Conservation (phyloP, 177 flowering plant species). For the Vitis hybrid region DNA sequence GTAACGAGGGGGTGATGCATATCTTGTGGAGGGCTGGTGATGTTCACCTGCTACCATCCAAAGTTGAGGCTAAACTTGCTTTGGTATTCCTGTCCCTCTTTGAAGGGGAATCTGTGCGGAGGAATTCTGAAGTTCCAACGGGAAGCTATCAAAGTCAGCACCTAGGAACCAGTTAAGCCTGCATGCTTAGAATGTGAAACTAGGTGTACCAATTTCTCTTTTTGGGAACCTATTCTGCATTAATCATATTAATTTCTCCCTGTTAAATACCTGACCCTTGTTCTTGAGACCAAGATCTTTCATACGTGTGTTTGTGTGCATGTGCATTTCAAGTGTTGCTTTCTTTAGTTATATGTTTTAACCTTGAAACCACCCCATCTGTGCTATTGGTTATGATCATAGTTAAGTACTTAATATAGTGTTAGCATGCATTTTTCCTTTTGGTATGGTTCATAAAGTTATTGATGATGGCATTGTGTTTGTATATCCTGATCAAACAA, state of each 20-base stretch:
- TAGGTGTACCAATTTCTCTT: not conserved
- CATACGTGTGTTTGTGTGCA: not conserved
- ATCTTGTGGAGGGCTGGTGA: no score
- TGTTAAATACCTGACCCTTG: not conserved
- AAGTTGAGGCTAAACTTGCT: no score
- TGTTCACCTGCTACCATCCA: no score
- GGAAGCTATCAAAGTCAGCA: no score
- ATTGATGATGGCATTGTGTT: slow-evolving; percentile 2
- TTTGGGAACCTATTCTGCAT: not conserved
- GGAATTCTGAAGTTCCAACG: no score
- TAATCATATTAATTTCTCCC: not conserved
- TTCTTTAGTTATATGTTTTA: not conserved
- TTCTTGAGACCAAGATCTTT: not conserved
- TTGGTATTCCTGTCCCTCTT: no score
- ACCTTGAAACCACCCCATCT: not conserved
- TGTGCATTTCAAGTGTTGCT: not conserved
- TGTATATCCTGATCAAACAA: slow-evolving; percentile 4
- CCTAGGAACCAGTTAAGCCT: no score
- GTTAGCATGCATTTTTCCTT: not conserved
- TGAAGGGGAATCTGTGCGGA: no score
- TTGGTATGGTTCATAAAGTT: not conserved
- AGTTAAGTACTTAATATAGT: not conserved
- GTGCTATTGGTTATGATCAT: not conserved
- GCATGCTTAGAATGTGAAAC: no score
- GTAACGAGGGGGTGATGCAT: no score